These are phyloP conservation scores for Urostyla sp. DNA, from an alignment of 73 alveolate genomes.

Conservation along the genomic window DNA sequence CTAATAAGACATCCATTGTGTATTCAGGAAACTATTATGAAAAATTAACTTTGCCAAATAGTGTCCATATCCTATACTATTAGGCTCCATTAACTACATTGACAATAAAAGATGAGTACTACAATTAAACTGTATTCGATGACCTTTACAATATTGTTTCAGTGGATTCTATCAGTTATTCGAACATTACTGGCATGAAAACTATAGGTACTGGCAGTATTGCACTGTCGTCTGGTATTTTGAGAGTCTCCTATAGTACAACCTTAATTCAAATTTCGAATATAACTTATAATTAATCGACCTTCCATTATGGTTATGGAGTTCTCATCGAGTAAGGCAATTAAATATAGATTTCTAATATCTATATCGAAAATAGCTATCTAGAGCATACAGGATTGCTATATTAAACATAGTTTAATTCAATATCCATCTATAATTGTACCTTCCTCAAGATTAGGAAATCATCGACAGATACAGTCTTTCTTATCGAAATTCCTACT, in stretches of 20 bases:
- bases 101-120: constrained; percentile 15
- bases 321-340: constrained; percentile 45
- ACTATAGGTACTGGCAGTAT: constrained; percentile 47
- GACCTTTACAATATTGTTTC: constrained; percentile 58
- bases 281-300: background rate
- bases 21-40: constrained; percentile 30
- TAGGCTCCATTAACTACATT: constrained; percentile 10
- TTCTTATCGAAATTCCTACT: constrained; percentile 45
- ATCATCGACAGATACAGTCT: constrained; percentile 17
- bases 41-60: constrained; percentile 36
- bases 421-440: background rate
- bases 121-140: constrained; percentile 22
- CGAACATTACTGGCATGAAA: background rate
- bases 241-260: constrained; percentile 31
- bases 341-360: background rate
- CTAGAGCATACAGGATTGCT: constrained; percentile 44
- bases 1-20: constrained; percentile 11
- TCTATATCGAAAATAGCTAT: background rate
- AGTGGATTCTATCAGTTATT: background rate
- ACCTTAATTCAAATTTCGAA: background rate
- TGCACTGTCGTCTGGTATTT: constrained; percentile 52
- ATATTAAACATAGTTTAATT: constrained; percentile 3
- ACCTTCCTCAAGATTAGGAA: constrained; percentile 4
- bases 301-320: constrained; percentile 55
- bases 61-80: constrained; percentile 32